Conservation (phyloP, 495 filamentous ascomycete genomes). For the Penicillium canescens region DNA sequence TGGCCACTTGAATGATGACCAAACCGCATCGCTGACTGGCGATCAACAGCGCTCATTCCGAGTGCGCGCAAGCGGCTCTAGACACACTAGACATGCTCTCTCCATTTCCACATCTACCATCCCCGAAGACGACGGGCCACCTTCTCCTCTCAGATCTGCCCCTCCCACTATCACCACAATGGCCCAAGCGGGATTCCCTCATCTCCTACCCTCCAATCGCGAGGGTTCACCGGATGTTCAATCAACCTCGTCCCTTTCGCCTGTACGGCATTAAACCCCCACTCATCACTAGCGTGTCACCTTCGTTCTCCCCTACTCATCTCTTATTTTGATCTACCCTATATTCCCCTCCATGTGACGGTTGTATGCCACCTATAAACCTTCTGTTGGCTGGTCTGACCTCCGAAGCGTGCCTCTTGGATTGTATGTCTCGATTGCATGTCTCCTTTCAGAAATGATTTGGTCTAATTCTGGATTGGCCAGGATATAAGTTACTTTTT, state of each 20-base stretch:
- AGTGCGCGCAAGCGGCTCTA: constrained; percentile 38
- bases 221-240: constrained; percentile 25
- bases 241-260: constrained; percentile 19
- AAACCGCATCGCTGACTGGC: constrained; percentile 27
- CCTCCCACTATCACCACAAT: constrained; percentile 34
- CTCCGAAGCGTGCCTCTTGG: neutral
- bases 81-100: constrained; percentile 32
- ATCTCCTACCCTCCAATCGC: constrained; percentile 11
- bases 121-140: constrained; percentile 28
- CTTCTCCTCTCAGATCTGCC: constrained; percentile 35
- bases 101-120: constrained; percentile 36
- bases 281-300: constrained; percentile 10
- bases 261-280: constrained; percentile 13
- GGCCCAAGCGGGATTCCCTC: constrained; percentile 27
- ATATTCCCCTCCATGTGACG: constrained; percentile 15
- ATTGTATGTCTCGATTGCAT: constrained; percentile 3
- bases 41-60: constrained; percentile 38
- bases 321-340: constrained; percentile 17
- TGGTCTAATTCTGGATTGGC: constrained; percentile 5
- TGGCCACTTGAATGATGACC: constrained; percentile 27
- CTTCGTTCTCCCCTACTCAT: constrained; percentile 8
- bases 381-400: constrained; percentile 13
- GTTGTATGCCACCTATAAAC: constrained; percentile 3
- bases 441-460: constrained; percentile 6
- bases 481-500: constrained; percentile 8